A percentile compares a stretch with the other conserved stretches of the same genome.
Evolutionary conservation across 345 rosid species (phyloP).

Genomic region (Hevea brasiliensis): DNA sequence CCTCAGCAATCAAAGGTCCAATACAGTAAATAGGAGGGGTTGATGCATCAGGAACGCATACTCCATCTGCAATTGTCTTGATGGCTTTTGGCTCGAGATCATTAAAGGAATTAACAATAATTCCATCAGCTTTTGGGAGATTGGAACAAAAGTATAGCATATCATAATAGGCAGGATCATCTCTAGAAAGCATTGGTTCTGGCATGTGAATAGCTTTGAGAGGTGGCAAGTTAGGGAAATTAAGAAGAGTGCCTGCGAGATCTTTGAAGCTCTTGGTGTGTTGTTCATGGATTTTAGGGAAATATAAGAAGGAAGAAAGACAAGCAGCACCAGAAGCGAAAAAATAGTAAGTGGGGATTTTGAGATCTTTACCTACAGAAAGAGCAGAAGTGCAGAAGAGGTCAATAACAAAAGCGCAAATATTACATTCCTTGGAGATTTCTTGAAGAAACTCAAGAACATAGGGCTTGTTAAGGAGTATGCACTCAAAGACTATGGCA

Average conservation of each 20-base stretch:
- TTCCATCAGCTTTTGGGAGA: constrained; percentile 17
- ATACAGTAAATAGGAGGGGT: constrained; percentile 30
- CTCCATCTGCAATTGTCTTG: constrained; percentile 10
- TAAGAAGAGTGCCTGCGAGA: not conserved
- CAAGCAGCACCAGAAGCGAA: constrained; percentile 36
- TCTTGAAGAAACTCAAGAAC: constrained; percentile 14
- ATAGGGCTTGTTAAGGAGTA: constrained; percentile 10
- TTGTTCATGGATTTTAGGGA: constrained; percentile 26
- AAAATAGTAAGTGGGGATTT: constrained; percentile 26
- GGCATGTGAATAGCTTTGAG: constrained; percentile 28
- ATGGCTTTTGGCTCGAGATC: constrained; percentile 38
- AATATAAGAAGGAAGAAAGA: constrained; percentile 24
- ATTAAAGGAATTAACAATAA: constrained; percentile 32
- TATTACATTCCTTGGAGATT: constrained; percentile 1
- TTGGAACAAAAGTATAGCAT: constrained; percentile 11
- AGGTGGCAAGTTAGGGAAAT: constrained; percentile 36
- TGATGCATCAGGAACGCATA: not conserved
- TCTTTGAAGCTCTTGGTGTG: constrained; percentile 29
- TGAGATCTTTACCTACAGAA: constrained; percentile 2
- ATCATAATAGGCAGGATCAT: constrained; percentile 16
- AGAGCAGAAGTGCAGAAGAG: constrained; percentile 16
- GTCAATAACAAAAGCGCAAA: constrained; percentile 15
- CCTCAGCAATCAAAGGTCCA: constrained; percentile 32
- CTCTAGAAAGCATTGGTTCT: constrained; percentile 30
- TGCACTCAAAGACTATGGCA: constrained; percentile 18